phyloP scores from a whole-genome alignment of 2,329 filamentous ascomycete genomes.

The Aureobasidium sp. region DNA sequence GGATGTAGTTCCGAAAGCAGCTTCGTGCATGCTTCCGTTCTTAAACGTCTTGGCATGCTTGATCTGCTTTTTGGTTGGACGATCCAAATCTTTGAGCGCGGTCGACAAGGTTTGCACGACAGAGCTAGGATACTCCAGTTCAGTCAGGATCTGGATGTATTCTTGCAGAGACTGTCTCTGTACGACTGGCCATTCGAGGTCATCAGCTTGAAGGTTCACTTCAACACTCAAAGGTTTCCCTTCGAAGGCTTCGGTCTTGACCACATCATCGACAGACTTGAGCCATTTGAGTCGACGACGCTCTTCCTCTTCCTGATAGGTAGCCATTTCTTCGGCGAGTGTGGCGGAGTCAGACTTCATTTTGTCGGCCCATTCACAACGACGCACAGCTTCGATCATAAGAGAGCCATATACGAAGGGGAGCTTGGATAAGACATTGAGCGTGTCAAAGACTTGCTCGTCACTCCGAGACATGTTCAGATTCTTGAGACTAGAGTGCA shows the following conservation, averaged over 20 bases:
- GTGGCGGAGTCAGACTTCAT: slow-evolving; percentile 80
- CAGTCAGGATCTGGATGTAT: slow-evolving; percentile 61
- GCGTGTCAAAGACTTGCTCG: slow-evolving; percentile 69
- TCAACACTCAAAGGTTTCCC: slow-evolving; percentile 69
- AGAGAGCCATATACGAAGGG: slow-evolving; percentile 88
- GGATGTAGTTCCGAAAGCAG: slow-evolving; percentile 77
- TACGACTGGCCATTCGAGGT: slow-evolving; percentile 72
- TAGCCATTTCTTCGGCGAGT: slow-evolving; percentile 84
- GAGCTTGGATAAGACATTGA: slow-evolving; percentile 73
- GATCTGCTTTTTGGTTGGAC: slow-evolving; percentile 76
- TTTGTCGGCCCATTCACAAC: slow-evolving; percentile 87
- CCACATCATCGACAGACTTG: slow-evolving; percentile 70
- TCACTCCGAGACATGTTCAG: slow-evolving; percentile 69
- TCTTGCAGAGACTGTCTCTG: slow-evolving; percentile 68
- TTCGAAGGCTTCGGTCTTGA: slow-evolving; percentile 59
- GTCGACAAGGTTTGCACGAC: slow-evolving; percentile 67
- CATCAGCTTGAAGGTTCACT: slow-evolving; percentile 74
- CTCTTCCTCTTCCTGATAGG: slow-evolving; percentile 87
- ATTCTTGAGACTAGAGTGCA: slow-evolving; percentile 64
- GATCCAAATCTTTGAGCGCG: slow-evolving; percentile 69
- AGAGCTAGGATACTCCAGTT: slow-evolving; percentile 56
- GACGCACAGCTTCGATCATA: slow-evolving; percentile 73
- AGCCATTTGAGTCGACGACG: slow-evolving; percentile 86
- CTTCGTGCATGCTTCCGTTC: slow-evolving; percentile 89
- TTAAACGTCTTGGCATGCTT: slow-evolving; percentile 91